Percentiles rank a stretch among this genome's conserved stretches.
Conservation (phyloP, 129 eudicot genomes). For the Ambrosia artemisiifolia region DNA sequence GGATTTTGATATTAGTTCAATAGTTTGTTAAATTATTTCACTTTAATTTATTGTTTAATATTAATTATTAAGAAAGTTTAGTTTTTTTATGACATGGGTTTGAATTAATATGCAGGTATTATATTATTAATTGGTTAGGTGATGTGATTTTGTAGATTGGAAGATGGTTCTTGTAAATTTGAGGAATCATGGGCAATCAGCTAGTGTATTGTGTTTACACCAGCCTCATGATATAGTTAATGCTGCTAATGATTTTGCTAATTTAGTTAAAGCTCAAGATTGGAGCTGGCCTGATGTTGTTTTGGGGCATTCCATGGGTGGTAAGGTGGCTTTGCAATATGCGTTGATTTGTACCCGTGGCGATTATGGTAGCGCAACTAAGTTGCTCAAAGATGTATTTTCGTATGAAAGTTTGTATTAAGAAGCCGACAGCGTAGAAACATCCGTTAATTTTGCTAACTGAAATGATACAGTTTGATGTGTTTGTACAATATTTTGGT, state of each 20-base stretch:
- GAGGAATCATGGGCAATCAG: constrained; percentile 92
- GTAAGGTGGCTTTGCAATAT: constrained; percentile 87
- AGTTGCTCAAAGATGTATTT: constrained; percentile 79
- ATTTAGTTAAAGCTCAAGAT: constrained; percentile 57
- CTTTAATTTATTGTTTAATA: no score
- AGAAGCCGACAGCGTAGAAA: neutral
- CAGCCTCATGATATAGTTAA: constrained; percentile 75
- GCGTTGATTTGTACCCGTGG: constrained; percentile 75
- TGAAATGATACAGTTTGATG: neutral
- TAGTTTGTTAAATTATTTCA: no score
- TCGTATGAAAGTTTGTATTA: neutral
- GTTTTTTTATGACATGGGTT: no score
- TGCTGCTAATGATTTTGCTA: constrained; percentile 83
- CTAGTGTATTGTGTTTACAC: constrained; percentile 47
- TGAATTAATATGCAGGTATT: no score
- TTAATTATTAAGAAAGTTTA: no score
- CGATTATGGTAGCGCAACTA: constrained; percentile 58
- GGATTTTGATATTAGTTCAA: no score
- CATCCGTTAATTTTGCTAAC: neutral
- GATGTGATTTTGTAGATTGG: constrained; percentile 48
- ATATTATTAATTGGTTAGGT: neutral
- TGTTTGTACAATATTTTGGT: no score
- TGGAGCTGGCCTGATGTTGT: constrained; percentile 96
- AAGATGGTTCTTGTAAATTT: constrained; percentile 81
- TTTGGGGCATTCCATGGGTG: constrained; percentile 96